Evolutionary conservation across 1,284 basidiomycete species (phyloP).

Genomic region (Stereum hirsutum): DNA sequence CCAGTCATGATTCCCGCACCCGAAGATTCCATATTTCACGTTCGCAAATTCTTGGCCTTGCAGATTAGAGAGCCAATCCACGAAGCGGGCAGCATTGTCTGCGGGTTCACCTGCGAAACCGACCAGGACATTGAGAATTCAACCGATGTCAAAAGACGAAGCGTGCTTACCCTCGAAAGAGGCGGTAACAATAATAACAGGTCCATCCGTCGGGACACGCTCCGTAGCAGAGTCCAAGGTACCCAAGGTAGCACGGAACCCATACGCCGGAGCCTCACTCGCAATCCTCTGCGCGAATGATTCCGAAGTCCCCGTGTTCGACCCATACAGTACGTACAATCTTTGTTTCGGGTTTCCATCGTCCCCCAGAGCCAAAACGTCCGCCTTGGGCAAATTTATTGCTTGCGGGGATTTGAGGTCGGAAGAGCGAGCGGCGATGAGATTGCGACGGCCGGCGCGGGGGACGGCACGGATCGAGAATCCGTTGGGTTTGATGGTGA

Average conservation of each 20-base stretch:
- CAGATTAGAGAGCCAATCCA: neutral
- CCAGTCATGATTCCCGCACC: neutral
- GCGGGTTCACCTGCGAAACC: neutral
- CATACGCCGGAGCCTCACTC: neutral
- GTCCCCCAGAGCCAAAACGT: neutral
- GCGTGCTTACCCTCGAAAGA: neutral
- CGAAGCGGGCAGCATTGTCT: neutral
- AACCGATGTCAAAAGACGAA: no score
- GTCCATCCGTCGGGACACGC: neutral
- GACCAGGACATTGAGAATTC: neutral
- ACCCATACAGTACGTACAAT: neutral
- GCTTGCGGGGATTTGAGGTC: neutral
- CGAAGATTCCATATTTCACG: neutral
- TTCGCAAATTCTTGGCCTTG: neutral
- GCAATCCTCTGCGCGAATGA: neutral
- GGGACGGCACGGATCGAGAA: neutral
- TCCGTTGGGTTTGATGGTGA: neutral
- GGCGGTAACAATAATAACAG: neutral
- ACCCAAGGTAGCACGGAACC: neutral
- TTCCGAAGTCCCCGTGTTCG: neutral
- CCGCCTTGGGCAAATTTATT: neutral
- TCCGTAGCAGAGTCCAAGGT: neutral
- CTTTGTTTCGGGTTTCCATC: neutral
- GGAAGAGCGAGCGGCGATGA: neutral
- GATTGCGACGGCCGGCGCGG: neutral